These are phyloP conservation scores for Parasarocladium wereldwijsianum DNA, from an alignment of 2,329 filamentous ascomycete species.

Conservation along the genomic window DNA sequence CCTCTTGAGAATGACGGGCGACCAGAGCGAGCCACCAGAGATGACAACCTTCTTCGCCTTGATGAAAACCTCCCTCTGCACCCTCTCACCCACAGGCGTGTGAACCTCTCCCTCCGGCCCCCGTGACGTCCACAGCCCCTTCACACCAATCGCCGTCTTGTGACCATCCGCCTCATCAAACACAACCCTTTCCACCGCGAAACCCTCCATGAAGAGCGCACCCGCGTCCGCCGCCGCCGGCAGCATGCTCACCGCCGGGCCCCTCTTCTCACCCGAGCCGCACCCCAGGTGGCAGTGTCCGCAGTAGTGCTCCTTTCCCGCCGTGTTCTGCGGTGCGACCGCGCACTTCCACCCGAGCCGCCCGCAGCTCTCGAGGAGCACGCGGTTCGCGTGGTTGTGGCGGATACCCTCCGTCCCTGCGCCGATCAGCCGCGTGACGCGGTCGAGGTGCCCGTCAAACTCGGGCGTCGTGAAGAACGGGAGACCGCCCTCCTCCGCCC, in stretches of 20 bases:
- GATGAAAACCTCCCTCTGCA: conserved; percentile 48
- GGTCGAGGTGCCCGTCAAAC: conserved; percentile 67
- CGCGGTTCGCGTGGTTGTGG: conserved; percentile 59
- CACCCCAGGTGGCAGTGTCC: conserved; percentile 49
- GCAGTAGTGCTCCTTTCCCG: conserved; percentile 58
- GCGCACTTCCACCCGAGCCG: conserved; percentile 60
- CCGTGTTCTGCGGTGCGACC: conserved; percentile 66
- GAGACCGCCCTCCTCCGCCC: conserved; percentile 53
- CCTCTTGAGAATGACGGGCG: conserved; percentile 58
- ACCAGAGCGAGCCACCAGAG: conserved; percentile 63
- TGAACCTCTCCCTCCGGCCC: conserved; percentile 46
- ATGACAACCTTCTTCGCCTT: conserved; percentile 70
- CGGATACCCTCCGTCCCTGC: conserved; percentile 49
- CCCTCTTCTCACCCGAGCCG: conserved; percentile 59
- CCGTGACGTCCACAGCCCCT: conserved; percentile 61
- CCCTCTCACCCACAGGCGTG: conserved; percentile 30
- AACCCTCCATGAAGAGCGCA: conserved; percentile 73
- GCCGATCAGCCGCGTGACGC: conserved; percentile 67
- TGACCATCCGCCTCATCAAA: conserved; percentile 43
- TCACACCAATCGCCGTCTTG: conserved; percentile 52
- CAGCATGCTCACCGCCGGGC: conserved; percentile 62
- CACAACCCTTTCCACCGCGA: conserved; percentile 53
- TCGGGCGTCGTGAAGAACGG: conserved; percentile 58
- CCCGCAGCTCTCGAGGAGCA: conserved; percentile 59
- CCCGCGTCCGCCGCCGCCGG: conserved; percentile 66